Evolutionary conservation across 305 asterid genomes (phyloP).

Genomic region (Stenogyne calaminthoides): DNA sequence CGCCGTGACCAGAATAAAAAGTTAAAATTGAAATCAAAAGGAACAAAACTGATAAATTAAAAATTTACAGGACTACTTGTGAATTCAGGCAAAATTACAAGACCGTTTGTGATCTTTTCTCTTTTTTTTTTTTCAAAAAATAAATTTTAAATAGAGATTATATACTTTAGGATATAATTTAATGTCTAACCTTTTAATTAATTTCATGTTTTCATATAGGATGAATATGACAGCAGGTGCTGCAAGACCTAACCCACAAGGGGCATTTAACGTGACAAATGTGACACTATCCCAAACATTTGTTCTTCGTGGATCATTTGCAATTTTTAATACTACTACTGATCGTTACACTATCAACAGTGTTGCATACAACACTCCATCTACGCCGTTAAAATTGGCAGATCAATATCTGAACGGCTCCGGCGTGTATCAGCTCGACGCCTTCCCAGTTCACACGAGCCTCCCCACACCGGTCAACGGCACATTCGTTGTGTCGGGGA

Average conservation of each 20-base stretch:
- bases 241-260: conserved; percentile 83
- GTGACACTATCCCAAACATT: conserved; percentile 68
- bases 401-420: conserved; percentile 67
- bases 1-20: no score
- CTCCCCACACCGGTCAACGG: conserved; percentile 34
- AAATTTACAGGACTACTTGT: no score
- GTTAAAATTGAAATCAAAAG: no score
- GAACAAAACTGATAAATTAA: no score
- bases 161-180: no score
- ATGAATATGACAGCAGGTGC: conserved; percentile 75
- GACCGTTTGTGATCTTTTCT: no score
- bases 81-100: no score
- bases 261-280: conserved; percentile 67
- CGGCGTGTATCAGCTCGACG: conserved; percentile 62
- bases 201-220: conserved; percentile 31
- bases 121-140: no score
- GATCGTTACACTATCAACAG: conserved; percentile 53
- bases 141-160: no score
- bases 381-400: conserved; percentile 67
- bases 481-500: conserved; percentile 54
- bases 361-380: conserved; percentile 52
- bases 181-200: no score
- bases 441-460: conserved; percentile 50
- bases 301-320: conserved; percentile 49
- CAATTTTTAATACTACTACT: conserved; percentile 26